Evolutionary conservation across 345 rosid species (phyloP).

Genomic region (Cochlearia excelsa): DNA sequence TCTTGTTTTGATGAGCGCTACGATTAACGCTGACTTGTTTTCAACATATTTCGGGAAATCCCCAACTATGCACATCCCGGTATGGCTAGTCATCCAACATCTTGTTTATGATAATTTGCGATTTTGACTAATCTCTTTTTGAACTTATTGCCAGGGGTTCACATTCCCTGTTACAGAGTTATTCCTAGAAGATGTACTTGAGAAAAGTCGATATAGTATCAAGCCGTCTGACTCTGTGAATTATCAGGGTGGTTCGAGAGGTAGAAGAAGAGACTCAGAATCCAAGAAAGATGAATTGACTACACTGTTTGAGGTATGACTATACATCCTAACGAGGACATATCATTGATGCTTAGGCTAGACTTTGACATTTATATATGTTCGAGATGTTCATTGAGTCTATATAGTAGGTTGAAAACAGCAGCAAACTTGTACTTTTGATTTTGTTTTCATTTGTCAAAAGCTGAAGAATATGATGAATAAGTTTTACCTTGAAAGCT

Average conservation of each 20-base stretch:
- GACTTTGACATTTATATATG: too few species aligned
- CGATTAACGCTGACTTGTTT: constrained; percentile 90
- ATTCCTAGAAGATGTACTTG: constrained; percentile 83
- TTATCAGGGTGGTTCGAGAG: constrained; percentile 69
- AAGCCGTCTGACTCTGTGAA: constrained; percentile 58
- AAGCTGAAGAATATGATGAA: too few species aligned
- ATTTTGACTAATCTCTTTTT: constrained; percentile 4
- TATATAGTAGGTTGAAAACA: too few species aligned
- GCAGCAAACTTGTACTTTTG: too few species aligned
- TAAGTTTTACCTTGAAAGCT: neutral
- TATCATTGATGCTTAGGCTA: too few species aligned
- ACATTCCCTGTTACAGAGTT: constrained; percentile 86
- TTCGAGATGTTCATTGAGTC: too few species aligned
- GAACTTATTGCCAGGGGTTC: constrained; percentile 57
- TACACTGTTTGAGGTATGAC: constrained; percentile 71
- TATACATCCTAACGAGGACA: neutral
- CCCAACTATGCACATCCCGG: constrained; percentile 81
- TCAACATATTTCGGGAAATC: constrained; percentile 79
- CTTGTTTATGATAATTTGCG: constrained; percentile 6
- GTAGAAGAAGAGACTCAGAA: constrained; percentile 71
- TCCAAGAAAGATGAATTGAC: constrained; percentile 67
- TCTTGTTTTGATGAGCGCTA: constrained; percentile 90
- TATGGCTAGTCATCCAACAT: constrained; percentile 31
- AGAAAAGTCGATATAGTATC: constrained; percentile 65
- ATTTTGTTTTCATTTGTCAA: too few species aligned